Conservation (phyloP, 208 protist species). For the Trypanosoma caninum region DNA sequence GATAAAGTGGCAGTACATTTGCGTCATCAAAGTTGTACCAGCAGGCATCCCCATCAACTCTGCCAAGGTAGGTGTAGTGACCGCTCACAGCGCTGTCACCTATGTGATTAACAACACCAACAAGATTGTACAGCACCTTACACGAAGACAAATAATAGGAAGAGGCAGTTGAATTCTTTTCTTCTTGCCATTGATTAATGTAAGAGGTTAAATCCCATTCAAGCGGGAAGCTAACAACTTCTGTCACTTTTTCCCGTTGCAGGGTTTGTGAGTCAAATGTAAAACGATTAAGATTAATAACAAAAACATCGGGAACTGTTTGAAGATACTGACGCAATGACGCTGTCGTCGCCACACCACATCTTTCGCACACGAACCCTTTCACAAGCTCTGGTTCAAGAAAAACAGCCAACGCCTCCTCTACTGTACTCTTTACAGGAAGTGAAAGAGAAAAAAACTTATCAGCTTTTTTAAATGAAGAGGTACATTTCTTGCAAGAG, state of each 20-base stretch:
- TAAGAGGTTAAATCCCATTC: constrained; percentile 60
- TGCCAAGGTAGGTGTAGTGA: constrained; percentile 82
- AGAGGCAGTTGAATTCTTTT: constrained; percentile 10
- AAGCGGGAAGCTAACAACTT: constrained; percentile 42
- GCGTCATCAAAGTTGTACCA: constrained; percentile 80
- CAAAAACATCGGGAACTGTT: constrained; percentile 65
- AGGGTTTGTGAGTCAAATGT: constrained; percentile 64
- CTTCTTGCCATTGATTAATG: constrained; percentile 43
- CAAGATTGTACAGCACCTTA: constrained; percentile 43
- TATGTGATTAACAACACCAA: constrained; percentile 72
- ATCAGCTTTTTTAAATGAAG: constrained; percentile 57
- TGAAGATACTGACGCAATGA: constrained; percentile 71
- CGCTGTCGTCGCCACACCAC: constrained; percentile 42
- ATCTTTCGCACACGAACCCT: constrained; percentile 67
- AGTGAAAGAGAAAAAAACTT: constrained; percentile 70
- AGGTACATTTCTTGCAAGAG: constrained; percentile 50
- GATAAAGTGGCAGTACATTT: constrained; percentile 38
- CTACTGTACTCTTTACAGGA: constrained; percentile 50
- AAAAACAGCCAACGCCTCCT: constrained; percentile 58
- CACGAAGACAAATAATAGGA: not conserved
- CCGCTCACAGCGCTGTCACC: constrained; percentile 60
- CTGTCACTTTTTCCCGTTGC: constrained; percentile 61
- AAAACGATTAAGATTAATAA: constrained; percentile 80
- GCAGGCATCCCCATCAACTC: constrained; percentile 22
- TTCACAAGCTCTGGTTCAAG: constrained; percentile 62